These are phyloP conservation scores for Chlamydomonas incerta DNA, from an alignment of 139 green algal genomes.

Conservation along the genomic window DNA sequence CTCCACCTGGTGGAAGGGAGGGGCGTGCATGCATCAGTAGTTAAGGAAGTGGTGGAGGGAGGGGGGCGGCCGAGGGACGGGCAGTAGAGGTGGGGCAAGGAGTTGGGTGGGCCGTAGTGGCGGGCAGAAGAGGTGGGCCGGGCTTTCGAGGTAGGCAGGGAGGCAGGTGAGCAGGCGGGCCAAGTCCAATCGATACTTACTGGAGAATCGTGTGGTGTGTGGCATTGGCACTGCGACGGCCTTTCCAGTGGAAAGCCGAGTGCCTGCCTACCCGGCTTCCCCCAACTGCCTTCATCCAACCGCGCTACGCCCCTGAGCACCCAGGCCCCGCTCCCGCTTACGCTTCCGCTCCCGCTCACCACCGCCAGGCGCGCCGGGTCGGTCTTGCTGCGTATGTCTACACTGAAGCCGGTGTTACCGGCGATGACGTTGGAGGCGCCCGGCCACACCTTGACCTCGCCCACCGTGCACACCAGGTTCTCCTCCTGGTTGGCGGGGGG, in stretches of 20 bases:
- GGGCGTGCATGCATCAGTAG: too few species aligned
- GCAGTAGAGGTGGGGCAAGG: too few species aligned
- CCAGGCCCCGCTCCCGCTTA: background rate
- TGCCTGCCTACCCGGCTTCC: too few species aligned
- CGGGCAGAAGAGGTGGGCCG: background rate
- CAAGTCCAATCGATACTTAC: too few species aligned
- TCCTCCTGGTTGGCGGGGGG: slow-evolving; percentile 46
- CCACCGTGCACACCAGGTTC: slow-evolving; percentile 92
- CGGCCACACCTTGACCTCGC: slow-evolving; percentile 82
- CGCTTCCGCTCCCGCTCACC: slow-evolving; percentile 47
- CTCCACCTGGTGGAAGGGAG: slow-evolving; percentile 40
- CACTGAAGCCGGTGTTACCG: slow-evolving; percentile 67
- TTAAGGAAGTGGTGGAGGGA: background rate
- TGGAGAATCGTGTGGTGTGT: too few species aligned
- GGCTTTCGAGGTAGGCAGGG: too few species aligned
- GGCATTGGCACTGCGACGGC: too few species aligned
- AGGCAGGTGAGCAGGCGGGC: too few species aligned
- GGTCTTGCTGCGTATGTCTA: slow-evolving; percentile 74
- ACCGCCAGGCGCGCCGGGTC: slow-evolving; percentile 41
- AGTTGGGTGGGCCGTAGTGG: too few species aligned
- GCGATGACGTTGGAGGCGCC: slow-evolving; percentile 92
- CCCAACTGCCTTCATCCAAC: too few species aligned
- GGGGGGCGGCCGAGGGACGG: too few species aligned
- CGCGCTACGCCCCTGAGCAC: background rate
- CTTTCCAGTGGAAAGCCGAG: too few species aligned